phyloP scores from a whole-genome alignment of 2,329 filamentous ascomycete genomes.

The Fusarium sp. region DNA sequence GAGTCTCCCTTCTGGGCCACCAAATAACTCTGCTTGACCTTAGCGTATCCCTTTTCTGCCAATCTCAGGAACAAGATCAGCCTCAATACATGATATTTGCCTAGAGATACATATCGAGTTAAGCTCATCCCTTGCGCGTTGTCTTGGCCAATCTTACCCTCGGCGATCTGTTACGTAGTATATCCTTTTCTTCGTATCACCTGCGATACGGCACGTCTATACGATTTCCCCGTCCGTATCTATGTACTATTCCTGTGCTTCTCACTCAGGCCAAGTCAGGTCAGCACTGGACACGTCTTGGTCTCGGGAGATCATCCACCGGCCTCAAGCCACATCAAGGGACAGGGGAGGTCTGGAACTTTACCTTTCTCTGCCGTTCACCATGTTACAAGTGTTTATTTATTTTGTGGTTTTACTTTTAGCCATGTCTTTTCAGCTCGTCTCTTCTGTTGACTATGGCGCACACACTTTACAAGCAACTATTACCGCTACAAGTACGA shows the following conservation, averaged over 20 bases:
- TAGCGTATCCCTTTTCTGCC: constrained; percentile 26
- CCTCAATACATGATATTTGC: not conserved
- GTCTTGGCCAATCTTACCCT: constrained; percentile 12
- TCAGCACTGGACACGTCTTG: constrained; percentile 25
- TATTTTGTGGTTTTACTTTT: not conserved
- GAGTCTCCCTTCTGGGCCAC: constrained; percentile 25
- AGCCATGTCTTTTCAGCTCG: constrained; percentile 20
- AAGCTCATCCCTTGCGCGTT: constrained; percentile 27
- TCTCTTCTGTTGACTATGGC: constrained; percentile 17
- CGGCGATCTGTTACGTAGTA: constrained; percentile 3
- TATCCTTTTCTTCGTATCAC: constrained; percentile 19
- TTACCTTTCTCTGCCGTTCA: not conserved
- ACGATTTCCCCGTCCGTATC: constrained; percentile 23
- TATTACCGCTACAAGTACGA: constrained; percentile 26
- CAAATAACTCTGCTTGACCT: not conserved
- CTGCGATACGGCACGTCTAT: constrained; percentile 2
- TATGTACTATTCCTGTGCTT: constrained; percentile 22
- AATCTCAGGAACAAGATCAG: constrained; percentile 18
- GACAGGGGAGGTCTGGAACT: constrained; percentile 2
- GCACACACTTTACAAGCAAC: constrained; percentile 7
- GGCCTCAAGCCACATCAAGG: constrained; percentile 21
- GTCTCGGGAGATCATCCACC: constrained; percentile 30
- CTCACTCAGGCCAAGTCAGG: not conserved
- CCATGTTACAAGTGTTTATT: constrained; percentile 14
- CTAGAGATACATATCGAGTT: not conserved